Percentiles rank a stretch among this genome's conserved stretches.
These are phyloP conservation scores for Geranium incanum DNA, from an alignment of 441 rosid species.

Conservation along the genomic window DNA sequence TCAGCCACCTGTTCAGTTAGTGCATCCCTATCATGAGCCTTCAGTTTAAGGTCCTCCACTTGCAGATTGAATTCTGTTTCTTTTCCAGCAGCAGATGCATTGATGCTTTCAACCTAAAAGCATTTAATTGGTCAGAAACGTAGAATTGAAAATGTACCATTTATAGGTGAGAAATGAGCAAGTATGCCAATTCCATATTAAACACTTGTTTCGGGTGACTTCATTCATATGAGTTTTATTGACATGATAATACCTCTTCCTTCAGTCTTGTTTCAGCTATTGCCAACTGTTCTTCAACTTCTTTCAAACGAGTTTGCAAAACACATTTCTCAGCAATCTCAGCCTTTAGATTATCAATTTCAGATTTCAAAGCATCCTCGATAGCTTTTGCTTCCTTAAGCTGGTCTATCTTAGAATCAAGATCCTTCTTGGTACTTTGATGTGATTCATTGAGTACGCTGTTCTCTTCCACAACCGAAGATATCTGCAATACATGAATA, in stretches of 20 bases:
- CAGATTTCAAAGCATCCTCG: conserved; percentile 41
- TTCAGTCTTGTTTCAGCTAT: conserved; percentile 41
- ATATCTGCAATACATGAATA: conserved; percentile 41
- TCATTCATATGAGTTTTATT: neutral
- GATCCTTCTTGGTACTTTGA: conserved; percentile 64
- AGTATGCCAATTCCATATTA: neutral
- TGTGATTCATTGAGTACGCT: conserved; percentile 50
- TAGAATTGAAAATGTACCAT: conserved; percentile 7
- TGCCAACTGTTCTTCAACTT: conserved; percentile 48
- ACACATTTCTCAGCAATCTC: conserved; percentile 47
- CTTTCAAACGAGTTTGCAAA: conserved; percentile 50
- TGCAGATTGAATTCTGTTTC: conserved; percentile 41
- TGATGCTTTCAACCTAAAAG: conserved; percentile 22
- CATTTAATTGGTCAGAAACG: neutral
- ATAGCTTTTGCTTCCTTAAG: conserved; percentile 45
- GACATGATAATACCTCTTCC: conserved; percentile 43
- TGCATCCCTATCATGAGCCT: conserved; percentile 36
- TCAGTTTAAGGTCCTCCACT: conserved; percentile 39
- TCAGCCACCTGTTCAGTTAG: conserved; percentile 38
- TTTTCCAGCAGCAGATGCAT: conserved; percentile 36
- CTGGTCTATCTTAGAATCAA: conserved; percentile 52
- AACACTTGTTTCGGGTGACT: neutral
- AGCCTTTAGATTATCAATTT: conserved; percentile 49
- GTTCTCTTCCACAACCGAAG: conserved; percentile 67
- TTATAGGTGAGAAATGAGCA: neutral